These are phyloP conservation scores for Chrysosporium keratinophilum DNA, from an alignment of 2,329 filamentous ascomycete genomes.

Conservation along the genomic window DNA sequence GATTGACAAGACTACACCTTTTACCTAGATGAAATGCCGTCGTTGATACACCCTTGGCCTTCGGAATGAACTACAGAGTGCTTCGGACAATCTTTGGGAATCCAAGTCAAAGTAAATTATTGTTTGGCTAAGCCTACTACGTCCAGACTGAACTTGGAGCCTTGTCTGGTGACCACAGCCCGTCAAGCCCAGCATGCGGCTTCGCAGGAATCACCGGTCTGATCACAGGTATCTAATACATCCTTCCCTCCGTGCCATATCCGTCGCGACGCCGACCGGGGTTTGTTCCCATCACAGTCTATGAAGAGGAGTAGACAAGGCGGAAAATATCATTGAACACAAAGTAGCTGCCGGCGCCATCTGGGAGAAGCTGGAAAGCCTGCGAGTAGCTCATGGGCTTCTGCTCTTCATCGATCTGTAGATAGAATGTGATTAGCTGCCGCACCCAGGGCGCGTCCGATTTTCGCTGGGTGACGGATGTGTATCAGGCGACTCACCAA, in stretches of 20 bases:
- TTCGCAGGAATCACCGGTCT: neutral
- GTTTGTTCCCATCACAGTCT: constrained; percentile 7
- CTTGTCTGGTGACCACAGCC: too few species aligned
- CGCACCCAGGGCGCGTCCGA: neutral
- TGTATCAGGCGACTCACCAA: constrained; percentile 47
- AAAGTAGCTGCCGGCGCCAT: constrained; percentile 60
- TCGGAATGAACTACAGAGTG: too few species aligned
- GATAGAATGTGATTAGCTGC: neutral
- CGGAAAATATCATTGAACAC: constrained; percentile 95
- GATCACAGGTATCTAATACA: neutral
- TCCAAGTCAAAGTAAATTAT: too few species aligned
- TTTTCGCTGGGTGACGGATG: neutral
- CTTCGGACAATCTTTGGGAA: too few species aligned
- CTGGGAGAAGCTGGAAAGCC: constrained; percentile 71
- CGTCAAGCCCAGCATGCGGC: too few species aligned
- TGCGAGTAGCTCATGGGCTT: constrained; percentile 87
- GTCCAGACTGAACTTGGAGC: too few species aligned
- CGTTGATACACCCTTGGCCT: too few species aligned
- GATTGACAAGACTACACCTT: too few species aligned
- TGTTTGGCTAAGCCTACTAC: too few species aligned
- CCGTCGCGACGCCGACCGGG: neutral
- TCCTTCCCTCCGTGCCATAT: neutral
- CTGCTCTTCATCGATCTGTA: constrained; percentile 72
- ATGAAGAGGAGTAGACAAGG: constrained; percentile 57
- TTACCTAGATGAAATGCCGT: too few species aligned